Evolutionary conservation across 805 yeast genomes (phyloP).

Genomic region (Middelhovenomyces tepae): DNA sequence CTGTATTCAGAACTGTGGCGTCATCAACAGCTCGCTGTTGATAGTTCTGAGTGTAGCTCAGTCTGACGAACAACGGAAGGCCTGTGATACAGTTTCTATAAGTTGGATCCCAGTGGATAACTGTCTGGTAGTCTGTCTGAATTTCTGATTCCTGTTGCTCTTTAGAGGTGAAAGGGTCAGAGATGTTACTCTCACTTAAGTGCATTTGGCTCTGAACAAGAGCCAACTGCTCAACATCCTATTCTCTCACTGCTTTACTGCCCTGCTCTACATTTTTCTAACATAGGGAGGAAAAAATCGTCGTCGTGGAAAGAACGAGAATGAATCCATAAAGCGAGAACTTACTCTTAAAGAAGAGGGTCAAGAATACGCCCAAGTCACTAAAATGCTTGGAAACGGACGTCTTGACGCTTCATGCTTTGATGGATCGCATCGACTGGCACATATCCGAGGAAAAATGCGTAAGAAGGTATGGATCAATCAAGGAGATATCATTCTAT

Average conservation of each 20-base stretch:
- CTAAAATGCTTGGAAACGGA: constrained; percentile 97
- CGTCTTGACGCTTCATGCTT: constrained; percentile 93
- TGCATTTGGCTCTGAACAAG: neutral
- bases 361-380: constrained; percentile 97
- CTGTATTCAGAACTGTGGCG: too few species aligned
- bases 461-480: constrained; percentile 99
- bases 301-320: constrained; percentile 97
- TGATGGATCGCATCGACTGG: constrained; percentile 89
- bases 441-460: constrained; percentile 96
- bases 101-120: too few species aligned
- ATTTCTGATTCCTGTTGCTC: too few species aligned
- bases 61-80: too few species aligned
- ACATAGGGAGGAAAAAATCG: constrained; percentile 56
- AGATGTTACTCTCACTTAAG: too few species aligned
- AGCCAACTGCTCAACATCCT: constrained; percentile 8
- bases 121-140: too few species aligned
- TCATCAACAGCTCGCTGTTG: too few species aligned
- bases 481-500: constrained; percentile 94
- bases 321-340: constrained; percentile 88
- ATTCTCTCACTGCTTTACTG: neutral
- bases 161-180: too few species aligned
- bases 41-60: too few species aligned
- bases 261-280: neutral
- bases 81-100: too few species aligned
- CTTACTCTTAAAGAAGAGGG: constrained; percentile 87